A percentile compares a stretch with the other conserved stretches of the same genome.
Evolutionary conservation across 768 basidiomycete genomes (phyloP).

Genomic region (Macrolepiota albuminosa): DNA sequence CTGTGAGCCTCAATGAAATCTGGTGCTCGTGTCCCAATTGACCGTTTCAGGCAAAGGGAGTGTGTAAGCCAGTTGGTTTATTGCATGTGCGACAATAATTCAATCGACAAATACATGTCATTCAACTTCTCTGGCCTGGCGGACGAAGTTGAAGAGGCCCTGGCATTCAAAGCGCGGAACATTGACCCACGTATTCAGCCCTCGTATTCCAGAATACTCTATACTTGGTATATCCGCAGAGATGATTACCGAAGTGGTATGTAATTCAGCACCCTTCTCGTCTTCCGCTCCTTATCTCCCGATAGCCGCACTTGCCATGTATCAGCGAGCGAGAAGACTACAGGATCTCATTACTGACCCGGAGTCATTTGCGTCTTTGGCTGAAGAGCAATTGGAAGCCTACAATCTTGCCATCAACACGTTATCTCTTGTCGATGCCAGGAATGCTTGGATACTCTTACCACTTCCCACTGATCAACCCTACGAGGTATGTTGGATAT

Average conservation of each 20-base stretch:
- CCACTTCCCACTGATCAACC: constrained; percentile 45
- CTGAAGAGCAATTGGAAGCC: constrained; percentile 73
- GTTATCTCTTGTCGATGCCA: constrained; percentile 73
- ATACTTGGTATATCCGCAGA: constrained; percentile 85
- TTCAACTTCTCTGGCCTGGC: constrained; percentile 84
- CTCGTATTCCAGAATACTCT: constrained; percentile 87
- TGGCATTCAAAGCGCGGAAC: constrained; percentile 92
- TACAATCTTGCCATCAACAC: constrained; percentile 88
- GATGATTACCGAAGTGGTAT: constrained; percentile 91
- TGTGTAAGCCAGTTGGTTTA: constrained; percentile 80
- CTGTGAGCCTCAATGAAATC: constrained; percentile 51
- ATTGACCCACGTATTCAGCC: constrained; percentile 83
- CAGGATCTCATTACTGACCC: constrained; percentile 46
- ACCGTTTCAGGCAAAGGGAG: constrained; percentile 63
- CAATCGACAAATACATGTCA: constrained; percentile 70
- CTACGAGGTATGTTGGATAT: constrained; percentile 39
- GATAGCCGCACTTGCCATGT: constrained; percentile 89
- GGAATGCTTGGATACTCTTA: constrained; percentile 80
- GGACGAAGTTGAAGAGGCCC: constrained; percentile 81
- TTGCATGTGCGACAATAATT: constrained; percentile 88
- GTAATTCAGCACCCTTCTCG: constrained; percentile 21
- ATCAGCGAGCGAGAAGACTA: constrained; percentile 81
- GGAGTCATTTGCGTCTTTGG: constrained; percentile 35
- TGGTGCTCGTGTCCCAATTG: background rate
- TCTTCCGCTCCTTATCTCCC: constrained; percentile 10